These are phyloP conservation scores for Ramaria rubella DNA, from an alignment of 768 basidiomycete genomes.

Conservation along the genomic window DNA sequence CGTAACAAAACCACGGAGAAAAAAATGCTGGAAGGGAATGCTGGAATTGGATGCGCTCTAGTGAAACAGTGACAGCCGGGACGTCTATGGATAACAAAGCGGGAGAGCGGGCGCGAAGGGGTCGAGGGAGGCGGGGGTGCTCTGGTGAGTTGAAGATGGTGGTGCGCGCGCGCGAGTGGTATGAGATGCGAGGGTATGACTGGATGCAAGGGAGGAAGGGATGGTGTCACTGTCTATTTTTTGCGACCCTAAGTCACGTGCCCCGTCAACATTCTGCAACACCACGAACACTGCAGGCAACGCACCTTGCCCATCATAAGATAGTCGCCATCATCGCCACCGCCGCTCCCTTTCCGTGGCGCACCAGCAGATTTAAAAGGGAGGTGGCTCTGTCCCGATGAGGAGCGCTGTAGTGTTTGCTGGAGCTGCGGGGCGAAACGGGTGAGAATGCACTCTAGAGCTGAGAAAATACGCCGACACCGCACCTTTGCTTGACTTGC, in stretches of 20 bases:
- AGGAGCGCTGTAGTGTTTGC: conserved; percentile 5
- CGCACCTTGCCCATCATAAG: conserved; percentile 10
- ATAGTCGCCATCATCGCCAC: conserved; percentile 1
- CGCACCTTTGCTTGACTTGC: conserved; percentile 8
- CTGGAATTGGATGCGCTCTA: background rate
- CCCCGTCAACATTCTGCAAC: too few species aligned
- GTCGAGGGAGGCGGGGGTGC: too few species aligned
- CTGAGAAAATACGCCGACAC: background rate
- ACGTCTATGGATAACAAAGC: background rate
- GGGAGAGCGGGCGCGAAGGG: background rate
- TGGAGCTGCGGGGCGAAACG: conserved; percentile 1
- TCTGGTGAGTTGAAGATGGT: too few species aligned
- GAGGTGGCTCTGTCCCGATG: background rate
- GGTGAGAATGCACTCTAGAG: background rate
- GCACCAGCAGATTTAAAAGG: background rate
- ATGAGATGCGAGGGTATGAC: too few species aligned
- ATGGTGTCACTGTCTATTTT: background rate
- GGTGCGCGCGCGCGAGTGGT: too few species aligned
- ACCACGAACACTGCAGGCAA: background rate
- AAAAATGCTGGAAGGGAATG: too few species aligned
- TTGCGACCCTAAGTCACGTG: too few species aligned
- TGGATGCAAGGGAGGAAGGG: too few species aligned
- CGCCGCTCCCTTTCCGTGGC: background rate
- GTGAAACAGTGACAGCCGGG: background rate
- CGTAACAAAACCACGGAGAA: too few species aligned